These are phyloP conservation scores for Populus nigra DNA, from an alignment of 345 rosid species.

Conservation along the genomic window DNA sequence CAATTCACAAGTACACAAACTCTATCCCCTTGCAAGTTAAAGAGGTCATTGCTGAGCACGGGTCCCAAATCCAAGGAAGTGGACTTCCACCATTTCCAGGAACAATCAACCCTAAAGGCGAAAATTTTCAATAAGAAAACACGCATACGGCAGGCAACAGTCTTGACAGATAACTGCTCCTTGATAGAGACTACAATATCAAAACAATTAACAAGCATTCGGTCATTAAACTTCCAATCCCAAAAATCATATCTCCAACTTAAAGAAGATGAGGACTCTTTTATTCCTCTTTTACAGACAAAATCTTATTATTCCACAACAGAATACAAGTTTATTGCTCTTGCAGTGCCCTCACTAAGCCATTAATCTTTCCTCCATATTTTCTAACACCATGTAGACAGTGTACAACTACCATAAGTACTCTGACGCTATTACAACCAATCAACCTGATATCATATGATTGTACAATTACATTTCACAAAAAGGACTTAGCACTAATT, in stretches of 20 bases:
- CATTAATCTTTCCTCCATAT: no score
- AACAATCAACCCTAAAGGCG: no score
- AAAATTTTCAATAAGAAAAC: no score
- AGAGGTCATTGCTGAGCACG: no score
- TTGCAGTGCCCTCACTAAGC: background rate
- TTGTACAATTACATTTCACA: background rate
- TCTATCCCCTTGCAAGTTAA: no score
- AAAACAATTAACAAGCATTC: background rate
- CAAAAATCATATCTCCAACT: background rate
- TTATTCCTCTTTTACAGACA: background rate
- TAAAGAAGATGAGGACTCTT: background rate
- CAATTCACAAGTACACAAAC: no score
- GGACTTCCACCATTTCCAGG: no score
- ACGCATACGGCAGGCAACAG: background rate
- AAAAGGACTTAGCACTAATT: background rate
- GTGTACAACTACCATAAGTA: background rate
- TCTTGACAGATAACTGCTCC: background rate
- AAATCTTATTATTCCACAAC: no score
- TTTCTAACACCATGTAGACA: background rate
- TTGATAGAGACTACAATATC: background rate
- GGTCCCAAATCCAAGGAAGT: no score
- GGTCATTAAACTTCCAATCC: background rate
- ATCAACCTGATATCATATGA: background rate
- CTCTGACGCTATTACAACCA: background rate
- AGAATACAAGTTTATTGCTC: background rate